phyloP scores from a whole-genome alignment of 306 rosid species.

The Sindora glabra region DNA sequence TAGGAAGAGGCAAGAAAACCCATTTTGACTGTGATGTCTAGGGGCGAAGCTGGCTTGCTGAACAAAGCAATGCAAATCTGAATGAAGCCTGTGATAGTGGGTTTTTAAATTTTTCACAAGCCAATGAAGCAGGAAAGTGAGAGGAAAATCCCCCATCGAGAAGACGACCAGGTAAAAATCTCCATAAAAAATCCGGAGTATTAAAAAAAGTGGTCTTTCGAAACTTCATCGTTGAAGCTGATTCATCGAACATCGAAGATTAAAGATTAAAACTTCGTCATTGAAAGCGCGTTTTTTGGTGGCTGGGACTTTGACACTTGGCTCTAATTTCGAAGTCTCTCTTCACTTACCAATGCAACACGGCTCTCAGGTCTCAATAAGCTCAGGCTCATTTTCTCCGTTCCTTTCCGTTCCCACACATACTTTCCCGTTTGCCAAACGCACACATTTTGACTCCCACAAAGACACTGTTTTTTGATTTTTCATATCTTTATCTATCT shows the following conservation, averaged over 20 bases:
- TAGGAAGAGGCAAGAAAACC: no score
- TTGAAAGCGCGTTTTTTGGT: conserved; percentile 52
- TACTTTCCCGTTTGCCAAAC: not conserved
- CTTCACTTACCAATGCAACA: not conserved
- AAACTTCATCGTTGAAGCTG: no score
- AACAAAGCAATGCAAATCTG: no score
- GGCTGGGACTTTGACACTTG: not conserved
- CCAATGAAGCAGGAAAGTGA: conserved; percentile 1
- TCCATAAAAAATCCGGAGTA: not conserved
- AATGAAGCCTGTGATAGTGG: no score
- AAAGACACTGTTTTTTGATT: not conserved
- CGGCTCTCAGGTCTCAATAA: no score
- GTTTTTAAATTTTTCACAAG: no score
- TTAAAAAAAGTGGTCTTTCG: no score
- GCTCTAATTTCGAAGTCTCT: not conserved
- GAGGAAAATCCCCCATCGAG: not conserved
- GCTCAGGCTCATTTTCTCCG: not conserved
- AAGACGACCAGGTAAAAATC: not conserved
- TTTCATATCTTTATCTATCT: not conserved
- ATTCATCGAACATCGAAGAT: not conserved
- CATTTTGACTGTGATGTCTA: no score
- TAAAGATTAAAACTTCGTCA: not conserved
- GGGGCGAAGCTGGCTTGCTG: no score
- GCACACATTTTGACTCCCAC: not conserved
- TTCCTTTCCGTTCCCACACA: not conserved